phyloP scores from a whole-genome alignment of 768 basidiomycete species.

The Amanita subjunquillea region DNA sequence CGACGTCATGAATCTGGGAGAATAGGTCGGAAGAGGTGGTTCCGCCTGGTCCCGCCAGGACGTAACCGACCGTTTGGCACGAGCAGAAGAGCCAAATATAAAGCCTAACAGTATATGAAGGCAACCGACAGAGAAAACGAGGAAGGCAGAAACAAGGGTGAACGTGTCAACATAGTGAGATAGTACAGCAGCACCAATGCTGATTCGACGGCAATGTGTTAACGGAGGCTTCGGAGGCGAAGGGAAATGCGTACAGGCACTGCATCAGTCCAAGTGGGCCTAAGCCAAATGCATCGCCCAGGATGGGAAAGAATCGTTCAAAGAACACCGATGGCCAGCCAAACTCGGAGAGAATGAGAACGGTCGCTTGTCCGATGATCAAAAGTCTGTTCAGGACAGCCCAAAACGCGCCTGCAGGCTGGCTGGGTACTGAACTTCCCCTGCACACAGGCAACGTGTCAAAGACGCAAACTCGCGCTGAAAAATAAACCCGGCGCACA shows the following conservation, averaged over 20 bases:
- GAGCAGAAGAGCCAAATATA: slow-evolving; percentile 56
- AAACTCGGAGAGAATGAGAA: slow-evolving; percentile 76
- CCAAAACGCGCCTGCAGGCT: slow-evolving; percentile 88
- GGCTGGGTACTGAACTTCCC: slow-evolving; percentile 83
- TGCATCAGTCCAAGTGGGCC: slow-evolving; percentile 85
- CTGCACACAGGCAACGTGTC: slow-evolving; percentile 14
- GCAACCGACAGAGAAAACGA: slow-evolving; percentile 88
- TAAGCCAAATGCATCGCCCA: slow-evolving; percentile 76
- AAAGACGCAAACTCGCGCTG: slow-evolving; percentile 1
- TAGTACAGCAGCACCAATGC: slow-evolving; percentile 61
- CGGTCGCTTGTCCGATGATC: slow-evolving; percentile 75
- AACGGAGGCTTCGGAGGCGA: background rate
- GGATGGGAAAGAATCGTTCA: slow-evolving; percentile 74
- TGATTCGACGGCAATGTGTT: slow-evolving; percentile 11
- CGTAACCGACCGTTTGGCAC: slow-evolving; percentile 50
- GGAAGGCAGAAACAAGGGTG: slow-evolving; percentile 84
- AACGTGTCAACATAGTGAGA: slow-evolving; percentile 80
- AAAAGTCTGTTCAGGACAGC: slow-evolving; percentile 80
- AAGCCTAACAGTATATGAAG: slow-evolving; percentile 75
- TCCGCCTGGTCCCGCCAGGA: slow-evolving; percentile 51
- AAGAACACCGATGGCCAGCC: slow-evolving; percentile 77
- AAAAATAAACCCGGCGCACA: slow-evolving; percentile 31
- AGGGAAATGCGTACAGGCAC: slow-evolving; percentile 41
- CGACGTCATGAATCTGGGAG: slow-evolving; percentile 24
- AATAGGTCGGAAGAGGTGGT: slow-evolving; percentile 41